These are phyloP conservation scores for Fusarium nodosum DNA, from an alignment of 2,329 filamentous ascomycete genomes.

Conservation along the genomic window DNA sequence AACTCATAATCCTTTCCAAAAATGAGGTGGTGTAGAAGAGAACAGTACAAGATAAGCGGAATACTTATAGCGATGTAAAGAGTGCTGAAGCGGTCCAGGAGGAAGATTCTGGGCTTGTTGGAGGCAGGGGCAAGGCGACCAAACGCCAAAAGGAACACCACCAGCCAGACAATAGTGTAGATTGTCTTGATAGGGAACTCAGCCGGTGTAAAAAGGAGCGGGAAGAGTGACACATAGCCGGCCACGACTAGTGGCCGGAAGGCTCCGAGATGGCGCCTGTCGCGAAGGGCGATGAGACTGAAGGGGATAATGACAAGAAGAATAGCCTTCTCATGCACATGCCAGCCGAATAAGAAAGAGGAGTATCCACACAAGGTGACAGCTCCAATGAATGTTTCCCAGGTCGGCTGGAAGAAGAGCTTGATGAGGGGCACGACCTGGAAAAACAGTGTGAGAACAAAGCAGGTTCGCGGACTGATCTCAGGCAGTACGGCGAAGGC, in stretches of 20 bases:
- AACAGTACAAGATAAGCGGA: slow-evolving; percentile 90
- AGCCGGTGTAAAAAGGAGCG: slow-evolving; percentile 88
- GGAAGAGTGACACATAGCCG: slow-evolving; percentile 95
- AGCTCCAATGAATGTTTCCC: slow-evolving; percentile 90
- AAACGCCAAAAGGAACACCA: slow-evolving; percentile 87
- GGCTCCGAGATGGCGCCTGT: slow-evolving; percentile 89
- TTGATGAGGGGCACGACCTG: slow-evolving; percentile 85
- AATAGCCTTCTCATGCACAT: slow-evolving; percentile 98
- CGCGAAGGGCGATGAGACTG: slow-evolving; percentile 89
- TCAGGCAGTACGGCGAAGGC: slow-evolving; percentile 94
- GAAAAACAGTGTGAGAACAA: slow-evolving; percentile 84
- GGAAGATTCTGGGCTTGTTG: slow-evolving; percentile 82
- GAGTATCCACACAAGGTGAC: slow-evolving; percentile 95
- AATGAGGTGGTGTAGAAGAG: slow-evolving; percentile 82
- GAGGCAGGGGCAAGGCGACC: slow-evolving; percentile 90
- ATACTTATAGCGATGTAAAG: slow-evolving; percentile 92
- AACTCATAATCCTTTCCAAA: slow-evolving; percentile 91
- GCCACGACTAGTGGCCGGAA: slow-evolving; percentile 93
- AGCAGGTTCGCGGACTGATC: slow-evolving; percentile 83
- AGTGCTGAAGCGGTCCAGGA: slow-evolving; percentile 91
- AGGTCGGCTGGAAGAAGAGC: slow-evolving; percentile 83
- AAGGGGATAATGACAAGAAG: slow-evolving; percentile 95
- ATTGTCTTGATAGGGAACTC: slow-evolving; percentile 95
- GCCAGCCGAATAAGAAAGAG: slow-evolving; percentile 98
- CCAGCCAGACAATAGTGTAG: slow-evolving; percentile 93